Evolutionary conservation across 202 grass and related monocot species (phyloP).

Genomic region (Alloteropsis angusta): DNA sequence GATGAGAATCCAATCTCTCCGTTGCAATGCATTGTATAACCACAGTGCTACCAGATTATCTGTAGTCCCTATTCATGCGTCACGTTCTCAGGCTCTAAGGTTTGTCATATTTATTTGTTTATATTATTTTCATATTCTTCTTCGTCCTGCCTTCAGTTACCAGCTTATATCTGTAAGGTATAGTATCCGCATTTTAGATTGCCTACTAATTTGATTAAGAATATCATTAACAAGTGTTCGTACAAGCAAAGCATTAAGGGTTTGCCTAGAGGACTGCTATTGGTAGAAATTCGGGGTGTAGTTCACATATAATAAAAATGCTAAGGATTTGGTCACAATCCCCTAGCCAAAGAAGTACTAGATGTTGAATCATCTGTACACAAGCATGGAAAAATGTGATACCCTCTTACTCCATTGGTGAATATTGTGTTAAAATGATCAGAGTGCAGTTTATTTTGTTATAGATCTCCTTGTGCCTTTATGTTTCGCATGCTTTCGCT

Average conservation of each 20-base stretch:
- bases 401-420: background rate
- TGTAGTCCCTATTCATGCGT: constrained; percentile 88
- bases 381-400: background rate
- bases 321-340: background rate
- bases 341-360: background rate
- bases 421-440: background rate
- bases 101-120: constrained; percentile 12
- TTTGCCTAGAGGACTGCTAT: background rate
- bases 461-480: background rate
- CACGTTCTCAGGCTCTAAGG: constrained; percentile 93
- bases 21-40: constrained; percentile 81
- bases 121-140: background rate
- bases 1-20: constrained; percentile 92
- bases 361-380: background rate
- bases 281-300: background rate
- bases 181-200: background rate
- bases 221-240: background rate
- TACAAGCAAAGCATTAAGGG: background rate
- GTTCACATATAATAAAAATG: background rate
- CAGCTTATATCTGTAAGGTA: background rate
- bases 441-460: background rate
- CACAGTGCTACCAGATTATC: constrained; percentile 77
- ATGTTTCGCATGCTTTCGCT: background rate
- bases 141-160: background rate
- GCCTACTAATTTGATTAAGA: constrained; percentile 1